These are phyloP conservation scores for Warburgia ugandensis DNA, from an alignment of 164 flowering plant species.

Conservation along the genomic window DNA sequence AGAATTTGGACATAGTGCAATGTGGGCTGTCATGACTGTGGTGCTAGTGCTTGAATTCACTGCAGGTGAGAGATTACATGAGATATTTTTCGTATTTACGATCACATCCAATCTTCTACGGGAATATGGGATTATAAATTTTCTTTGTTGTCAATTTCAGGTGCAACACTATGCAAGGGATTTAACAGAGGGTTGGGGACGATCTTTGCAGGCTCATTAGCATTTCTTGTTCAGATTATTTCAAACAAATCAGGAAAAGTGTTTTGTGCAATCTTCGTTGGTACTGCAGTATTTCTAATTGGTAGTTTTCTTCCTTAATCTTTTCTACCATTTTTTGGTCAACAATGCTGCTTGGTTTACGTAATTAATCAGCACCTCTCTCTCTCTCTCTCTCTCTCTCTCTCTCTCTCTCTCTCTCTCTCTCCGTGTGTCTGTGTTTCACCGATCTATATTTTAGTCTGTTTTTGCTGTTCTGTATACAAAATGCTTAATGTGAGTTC, in stretches of 20 bases:
- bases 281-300: conserved; percentile 51
- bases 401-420: too few relatives aligned
- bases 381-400: too few relatives aligned
- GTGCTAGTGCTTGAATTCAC: conserved; percentile 94
- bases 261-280: conserved; percentile 63
- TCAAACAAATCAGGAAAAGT: conserved; percentile 42
- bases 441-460: too few relatives aligned
- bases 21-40: conserved; percentile 99
- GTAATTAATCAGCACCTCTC: too few relatives aligned
- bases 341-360: neutral
- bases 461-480: too few relatives aligned
- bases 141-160: conserved; percentile 19
- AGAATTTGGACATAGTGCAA: conserved; percentile 65
- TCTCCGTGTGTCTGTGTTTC: too few relatives aligned
- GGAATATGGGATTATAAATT: neutral
- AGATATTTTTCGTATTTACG: neutral
- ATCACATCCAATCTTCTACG: neutral
- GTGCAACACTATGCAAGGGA: conserved; percentile 90
- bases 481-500: too few relatives aligned
- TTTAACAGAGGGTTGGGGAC: conserved; percentile 89
- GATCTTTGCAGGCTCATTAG: conserved; percentile 65
- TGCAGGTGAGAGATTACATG: conserved; percentile 43
- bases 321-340: neutral
- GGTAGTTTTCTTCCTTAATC: conserved; percentile 31
- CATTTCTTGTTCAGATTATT: conserved; percentile 58